Percentiles rank a stretch among this genome's conserved stretches.
Conservation (phyloP, 805 yeast species). For the Teunomyces stri region DNA sequence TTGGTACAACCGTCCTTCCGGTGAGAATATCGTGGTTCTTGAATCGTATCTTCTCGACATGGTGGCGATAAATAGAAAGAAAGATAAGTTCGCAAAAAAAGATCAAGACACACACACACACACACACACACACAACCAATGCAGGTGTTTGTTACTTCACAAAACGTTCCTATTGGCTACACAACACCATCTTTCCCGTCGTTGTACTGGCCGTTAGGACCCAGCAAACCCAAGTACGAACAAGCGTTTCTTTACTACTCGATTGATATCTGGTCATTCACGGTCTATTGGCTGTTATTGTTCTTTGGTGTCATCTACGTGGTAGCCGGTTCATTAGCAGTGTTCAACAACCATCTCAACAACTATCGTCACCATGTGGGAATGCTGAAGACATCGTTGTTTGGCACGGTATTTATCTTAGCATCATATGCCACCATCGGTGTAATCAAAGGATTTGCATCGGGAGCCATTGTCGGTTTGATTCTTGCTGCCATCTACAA, state of each 20-base stretch:
- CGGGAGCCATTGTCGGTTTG: constrained; percentile 78
- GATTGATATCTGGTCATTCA: constrained; percentile 77
- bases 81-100: background rate
- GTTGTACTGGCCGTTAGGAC: constrained; percentile 64
- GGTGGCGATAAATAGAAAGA: background rate
- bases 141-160: constrained; percentile 37
- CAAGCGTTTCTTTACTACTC: constrained; percentile 64
- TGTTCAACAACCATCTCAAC: constrained; percentile 21
- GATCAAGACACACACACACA: background rate
- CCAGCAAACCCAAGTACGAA: constrained; percentile 35
- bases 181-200: constrained; percentile 78
- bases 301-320: constrained; percentile 61
- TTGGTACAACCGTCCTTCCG: constrained; percentile 97
- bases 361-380: constrained; percentile 15
- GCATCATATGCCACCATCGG: constrained; percentile 52
- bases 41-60: constrained; percentile 98
- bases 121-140: constrained; percentile 5
- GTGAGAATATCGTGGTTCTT: constrained; percentile 97
- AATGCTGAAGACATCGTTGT: constrained; percentile 8
- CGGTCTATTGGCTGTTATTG: constrained; percentile 77
- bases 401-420: constrained; percentile 41
- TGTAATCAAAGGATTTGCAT: constrained; percentile 58
- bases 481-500: constrained; percentile 71
- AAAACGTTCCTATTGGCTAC: constrained; percentile 78
- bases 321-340: constrained; percentile 63